phyloP scores from a whole-genome alignment of 169 alveolate species.

The Plasmodium gallinaceum region DNA sequence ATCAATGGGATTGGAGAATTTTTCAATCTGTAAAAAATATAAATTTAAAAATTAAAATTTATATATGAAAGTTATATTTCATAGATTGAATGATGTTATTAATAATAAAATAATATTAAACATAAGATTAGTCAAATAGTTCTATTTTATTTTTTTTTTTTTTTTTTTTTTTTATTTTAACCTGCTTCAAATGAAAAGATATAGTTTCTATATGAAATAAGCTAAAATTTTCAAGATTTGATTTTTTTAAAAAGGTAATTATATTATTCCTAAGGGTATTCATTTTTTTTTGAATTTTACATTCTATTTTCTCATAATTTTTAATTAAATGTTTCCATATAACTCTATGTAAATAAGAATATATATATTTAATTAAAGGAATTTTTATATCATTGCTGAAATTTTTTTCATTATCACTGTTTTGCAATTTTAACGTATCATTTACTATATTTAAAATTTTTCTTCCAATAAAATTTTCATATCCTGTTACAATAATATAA shows the following conservation, averaged over 20 bases:
- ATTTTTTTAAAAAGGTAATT: constrained; percentile 36
- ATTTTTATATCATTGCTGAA: constrained; percentile 28
- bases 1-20: constrained; percentile 54
- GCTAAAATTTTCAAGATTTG: constrained; percentile 28
- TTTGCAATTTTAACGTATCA: constrained; percentile 60
- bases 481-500: constrained; percentile 69
- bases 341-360: constrained; percentile 32
- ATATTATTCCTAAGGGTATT: constrained; percentile 39
- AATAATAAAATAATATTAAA: no score
- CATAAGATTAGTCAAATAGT: no score
- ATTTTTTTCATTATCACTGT: constrained; percentile 18
- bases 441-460: constrained; percentile 65
- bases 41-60: background rate
- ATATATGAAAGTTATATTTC: no score
- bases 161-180: constrained; percentile 15
- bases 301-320: constrained; percentile 69
- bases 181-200: constrained; percentile 65
- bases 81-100: no score
- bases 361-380: constrained; percentile 45
- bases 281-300: constrained; percentile 59
- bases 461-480: constrained; percentile 70
- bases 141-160: constrained; percentile 1
- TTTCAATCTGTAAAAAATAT: constrained; percentile 61
- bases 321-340: constrained; percentile 73
- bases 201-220: constrained; percentile 43